Evolutionary conservation across 2,329 filamentous ascomycete genomes (phyloP).

Genomic region (Xylaria sp.): DNA sequence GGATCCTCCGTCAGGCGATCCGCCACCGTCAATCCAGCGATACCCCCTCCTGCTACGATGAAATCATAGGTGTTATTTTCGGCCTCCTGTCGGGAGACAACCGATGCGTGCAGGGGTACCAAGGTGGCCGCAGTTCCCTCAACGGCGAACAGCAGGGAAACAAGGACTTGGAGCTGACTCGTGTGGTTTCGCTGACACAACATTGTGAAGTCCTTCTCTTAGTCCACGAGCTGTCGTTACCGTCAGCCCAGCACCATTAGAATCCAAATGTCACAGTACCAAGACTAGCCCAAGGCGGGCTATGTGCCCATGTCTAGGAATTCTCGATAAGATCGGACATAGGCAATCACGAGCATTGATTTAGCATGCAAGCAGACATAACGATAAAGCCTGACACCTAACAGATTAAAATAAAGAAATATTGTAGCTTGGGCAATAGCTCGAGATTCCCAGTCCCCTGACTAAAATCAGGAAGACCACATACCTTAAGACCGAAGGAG

Average conservation of each 20-base stretch:
- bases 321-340: neutral
- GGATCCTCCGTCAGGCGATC: slow-evolving; percentile 38
- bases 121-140: neutral
- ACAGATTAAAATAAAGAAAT: slow-evolving; percentile 6
- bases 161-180: neutral
- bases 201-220: slow-evolving; percentile 4
- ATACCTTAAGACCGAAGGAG: neutral
- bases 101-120: slow-evolving; percentile 18
- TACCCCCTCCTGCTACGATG: slow-evolving; percentile 38
- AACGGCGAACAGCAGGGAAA: neutral
- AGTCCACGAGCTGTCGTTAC: neutral
- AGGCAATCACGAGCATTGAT: neutral
- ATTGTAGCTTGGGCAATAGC: neutral
- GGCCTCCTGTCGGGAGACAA: slow-evolving; percentile 13
- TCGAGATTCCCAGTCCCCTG: neutral
- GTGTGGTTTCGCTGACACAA: neutral
- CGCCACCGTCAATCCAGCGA: slow-evolving; percentile 36
- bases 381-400: slow-evolving; percentile 13
- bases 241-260: neutral
- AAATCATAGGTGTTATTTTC: slow-evolving; percentile 32
- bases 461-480: neutral
- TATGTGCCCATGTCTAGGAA: neutral
- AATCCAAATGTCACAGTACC: neutral
- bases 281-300: neutral
- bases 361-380: slow-evolving; percentile 14